Conservation (phyloP, 2,329 filamentous ascomycete genomes). For the Penicillium sp. region DNA sequence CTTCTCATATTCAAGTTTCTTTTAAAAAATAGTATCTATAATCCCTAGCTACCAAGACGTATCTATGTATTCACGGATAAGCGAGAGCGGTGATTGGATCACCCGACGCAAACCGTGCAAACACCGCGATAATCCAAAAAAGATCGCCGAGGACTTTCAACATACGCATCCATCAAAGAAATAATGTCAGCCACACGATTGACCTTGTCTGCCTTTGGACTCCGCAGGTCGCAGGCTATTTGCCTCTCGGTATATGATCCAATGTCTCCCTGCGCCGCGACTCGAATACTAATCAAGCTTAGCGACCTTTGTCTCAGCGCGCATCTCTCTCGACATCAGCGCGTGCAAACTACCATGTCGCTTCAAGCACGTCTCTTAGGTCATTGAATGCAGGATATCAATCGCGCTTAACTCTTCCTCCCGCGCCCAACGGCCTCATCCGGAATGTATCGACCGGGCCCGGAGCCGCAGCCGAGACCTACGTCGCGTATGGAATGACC, state of each 20-base stretch:
- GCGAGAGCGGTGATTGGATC: not conserved
- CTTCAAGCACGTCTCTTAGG: not conserved
- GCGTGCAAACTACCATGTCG: not conserved
- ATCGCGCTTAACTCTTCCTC: not conserved
- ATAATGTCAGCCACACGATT: conserved; percentile 25
- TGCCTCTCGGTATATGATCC: conserved; percentile 20
- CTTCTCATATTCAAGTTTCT: not conserved
- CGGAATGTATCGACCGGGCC: conserved; percentile 35
- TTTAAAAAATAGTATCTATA: too few species aligned
- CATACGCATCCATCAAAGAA: conserved; percentile 6
- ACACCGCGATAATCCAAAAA: conserved; percentile 20
- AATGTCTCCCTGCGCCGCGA: not conserved
- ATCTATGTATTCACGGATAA: not conserved
- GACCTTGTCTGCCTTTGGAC: conserved; percentile 16
- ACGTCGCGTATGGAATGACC: conserved; percentile 76
- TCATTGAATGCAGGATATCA: conserved; percentile 5
- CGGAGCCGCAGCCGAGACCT: conserved; percentile 58
- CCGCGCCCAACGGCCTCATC: conserved; percentile 16
- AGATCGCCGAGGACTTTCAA: conserved; percentile 11
- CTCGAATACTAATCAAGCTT: not conserved
- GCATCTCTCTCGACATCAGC: conserved; percentile 10
- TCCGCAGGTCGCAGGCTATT: conserved; percentile 14
- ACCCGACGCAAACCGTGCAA: conserved; percentile 32
- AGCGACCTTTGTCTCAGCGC: conserved; percentile 10
- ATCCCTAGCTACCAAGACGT: not conserved